phyloP scores from a whole-genome alignment of 2,329 filamentous ascomycete species.

The Ascochyta pisi region DNA sequence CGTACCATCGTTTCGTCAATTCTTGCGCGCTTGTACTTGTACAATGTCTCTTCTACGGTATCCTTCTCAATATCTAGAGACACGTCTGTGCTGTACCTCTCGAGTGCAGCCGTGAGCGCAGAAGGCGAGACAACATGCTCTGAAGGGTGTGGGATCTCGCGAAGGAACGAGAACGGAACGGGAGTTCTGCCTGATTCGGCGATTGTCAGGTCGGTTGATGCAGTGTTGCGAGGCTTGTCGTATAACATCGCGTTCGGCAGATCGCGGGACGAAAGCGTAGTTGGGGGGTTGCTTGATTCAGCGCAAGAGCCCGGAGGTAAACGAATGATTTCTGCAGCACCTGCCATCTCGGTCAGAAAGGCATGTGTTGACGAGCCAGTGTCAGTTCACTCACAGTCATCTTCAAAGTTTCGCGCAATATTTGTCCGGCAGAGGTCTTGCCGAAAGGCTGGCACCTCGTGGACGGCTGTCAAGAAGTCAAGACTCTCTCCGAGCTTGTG shows the following conservation, averaged over 20 bases:
- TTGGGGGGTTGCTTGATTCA: conserved; percentile 10
- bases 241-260: conserved; percentile 26
- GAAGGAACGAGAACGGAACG: neutral
- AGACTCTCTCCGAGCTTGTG: conserved; percentile 46
- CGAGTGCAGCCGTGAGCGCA: conserved; percentile 4
- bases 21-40: conserved; percentile 9
- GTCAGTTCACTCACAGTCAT: conserved; percentile 48
- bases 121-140: conserved; percentile 7
- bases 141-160: conserved; percentile 2
- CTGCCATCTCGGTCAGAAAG: neutral
- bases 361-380: neutral
- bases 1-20: neutral
- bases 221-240: conserved; percentile 17
- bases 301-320: neutral
- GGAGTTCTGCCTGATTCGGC: neutral
- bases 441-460: conserved; percentile 49
- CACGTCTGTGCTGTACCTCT: neutral
- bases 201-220: neutral
- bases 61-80: neutral
- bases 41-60: neutral
- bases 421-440: conserved; percentile 51
- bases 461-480: conserved; percentile 48
- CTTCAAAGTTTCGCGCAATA: conserved; percentile 47
- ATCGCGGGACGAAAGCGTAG: conserved; percentile 14
- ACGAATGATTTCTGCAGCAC: conserved; percentile 14